These are phyloP conservation scores for Naganishia randhawae DNA, from an alignment of 768 basidiomycete species.

Conservation along the genomic window DNA sequence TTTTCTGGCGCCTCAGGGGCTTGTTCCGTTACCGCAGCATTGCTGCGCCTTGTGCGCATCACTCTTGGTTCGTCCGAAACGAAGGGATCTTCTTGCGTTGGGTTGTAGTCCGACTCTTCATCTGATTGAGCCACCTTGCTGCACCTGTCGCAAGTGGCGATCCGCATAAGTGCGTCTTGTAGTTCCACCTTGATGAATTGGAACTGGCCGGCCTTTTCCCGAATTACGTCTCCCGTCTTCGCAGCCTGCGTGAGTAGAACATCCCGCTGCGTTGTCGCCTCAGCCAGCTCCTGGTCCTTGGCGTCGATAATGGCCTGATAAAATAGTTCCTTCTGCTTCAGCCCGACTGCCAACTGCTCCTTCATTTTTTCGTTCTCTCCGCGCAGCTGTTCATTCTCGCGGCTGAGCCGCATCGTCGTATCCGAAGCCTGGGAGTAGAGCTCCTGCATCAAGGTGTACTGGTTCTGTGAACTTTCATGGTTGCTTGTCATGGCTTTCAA, in stretches of 20 bases:
- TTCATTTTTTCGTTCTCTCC: constrained; percentile 8
- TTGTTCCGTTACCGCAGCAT: background rate
- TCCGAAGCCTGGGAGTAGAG: constrained; percentile 15
- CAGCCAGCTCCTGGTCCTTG: constrained; percentile 7
- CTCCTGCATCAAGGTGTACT: background rate
- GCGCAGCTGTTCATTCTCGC: background rate
- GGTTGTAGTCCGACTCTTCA: background rate
- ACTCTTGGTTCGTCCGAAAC: background rate
- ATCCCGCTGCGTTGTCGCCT: background rate
- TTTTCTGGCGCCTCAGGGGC: background rate
- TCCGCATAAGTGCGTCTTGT: background rate
- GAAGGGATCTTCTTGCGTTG: background rate
- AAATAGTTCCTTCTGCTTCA: constrained; percentile 15
- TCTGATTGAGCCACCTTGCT: background rate
- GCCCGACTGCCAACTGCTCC: background rate
- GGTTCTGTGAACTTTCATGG: background rate
- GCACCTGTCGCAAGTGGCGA: background rate
- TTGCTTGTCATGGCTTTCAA: background rate
- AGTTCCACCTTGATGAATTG: background rate
- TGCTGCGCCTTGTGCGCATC: background rate
- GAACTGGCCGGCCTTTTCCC: background rate
- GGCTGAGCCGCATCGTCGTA: constrained; percentile 3
- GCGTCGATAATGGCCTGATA: background rate
- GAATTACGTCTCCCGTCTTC: background rate
- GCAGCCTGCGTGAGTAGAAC: background rate